Base-by-base conservation (phyloP, 352 stramenopile genomes). In the Elongisporangium anandrum region DNA sequence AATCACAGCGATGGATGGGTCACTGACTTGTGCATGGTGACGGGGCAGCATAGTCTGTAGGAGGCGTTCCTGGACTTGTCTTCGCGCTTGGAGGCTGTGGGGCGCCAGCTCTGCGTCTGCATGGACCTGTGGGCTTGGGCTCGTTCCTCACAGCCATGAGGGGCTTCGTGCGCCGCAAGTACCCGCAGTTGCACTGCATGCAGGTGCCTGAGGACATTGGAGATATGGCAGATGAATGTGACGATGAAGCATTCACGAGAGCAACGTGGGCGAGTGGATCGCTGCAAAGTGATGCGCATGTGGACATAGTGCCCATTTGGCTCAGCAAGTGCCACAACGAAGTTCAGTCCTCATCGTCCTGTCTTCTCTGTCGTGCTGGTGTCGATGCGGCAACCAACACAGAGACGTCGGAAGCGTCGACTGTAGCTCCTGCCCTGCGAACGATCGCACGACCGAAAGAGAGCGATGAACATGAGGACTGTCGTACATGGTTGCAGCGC, bases 151-250 rank as follows among this genome's bases (percentile, higher is more conserved):
- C 38, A 0, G 68, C 75, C 12, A 89, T 88, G 62, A 75, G 71
- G 50, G 87, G 76, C 65, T 92, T 92, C 58, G 81, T 87, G 24
- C 60, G 81, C 10, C 70, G 79, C 22, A 89, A 79, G 57, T 87
- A 87, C 59, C 81, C 81, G 22, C 66, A 72, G 20, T 71, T 92
- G 13, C 65, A 81, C 21, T 90, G 81, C 20, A 47, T 80, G 3
- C 75, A 87, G 23, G 59, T 87, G 8, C 22, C 22, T 9, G 39
- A 45, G 17, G 2, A 12, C 9, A 13, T 5, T 24, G 22, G 10
- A 23, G 29, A 41, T 4, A 41, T 41, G 1, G 4, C 29, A 41
- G 4, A 9, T 8, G 1, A 41, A 15, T 4, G 29, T 41, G 9
- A 41, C 9, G 29, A 41, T 8, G 29, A 41, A 41, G 29, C 29